Base-by-base conservation (phyloP, 768 basidiomycete genomes). In the Leccinum disarticulatum region DNA sequence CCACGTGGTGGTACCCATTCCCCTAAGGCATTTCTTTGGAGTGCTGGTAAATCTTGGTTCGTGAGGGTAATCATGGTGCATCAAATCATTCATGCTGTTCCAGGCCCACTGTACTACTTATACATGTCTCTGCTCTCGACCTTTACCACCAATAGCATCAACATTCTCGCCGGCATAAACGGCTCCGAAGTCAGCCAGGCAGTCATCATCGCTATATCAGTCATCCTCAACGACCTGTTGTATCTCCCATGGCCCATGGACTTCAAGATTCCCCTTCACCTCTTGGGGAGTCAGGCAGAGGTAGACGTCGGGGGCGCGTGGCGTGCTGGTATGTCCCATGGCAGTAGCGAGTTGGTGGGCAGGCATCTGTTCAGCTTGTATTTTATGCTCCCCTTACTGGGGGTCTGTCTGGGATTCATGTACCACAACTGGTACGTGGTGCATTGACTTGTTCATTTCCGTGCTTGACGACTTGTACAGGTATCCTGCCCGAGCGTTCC, bases 71-170 rank as follows among this genome's bases (percentile, higher is more conserved):
- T 35, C 22, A 10, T 4, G 13, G n/a, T 51, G 36, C 4, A 6
- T 25, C 47, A 47, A 25, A n/a, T n/a, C n/a, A 13, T 49, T 28
- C 14, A n/a, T 14, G 3, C 55, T 19, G 6, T 31, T 41, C 47
- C 64, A 98, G 96, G 96, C 2, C 93, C 93, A 0, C 75, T 98
- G 4, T 98, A 98, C 74, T 99, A 98, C 73, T 60, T 95, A 55
- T 99, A 98, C 78, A 98, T 99, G 92, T 86, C 93, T 5, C 76
- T 98, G 31, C 79, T 99, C 17, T 98, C 95, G 33, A 98, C 95
- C 0, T 99, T 98, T 74, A 86, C 92, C 56, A 98, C 96, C 17
- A 99, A 99, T 76, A 91, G 91, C 72, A 97, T 98, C 81, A 99
- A 99, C 74, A 98, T 99, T 66, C 87, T 98, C 17, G 97, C 97